These are phyloP conservation scores for Cystofilobasidium bisporidii DNA, from an alignment of 768 basidiomycete species.

Conservation along the genomic window DNA sequence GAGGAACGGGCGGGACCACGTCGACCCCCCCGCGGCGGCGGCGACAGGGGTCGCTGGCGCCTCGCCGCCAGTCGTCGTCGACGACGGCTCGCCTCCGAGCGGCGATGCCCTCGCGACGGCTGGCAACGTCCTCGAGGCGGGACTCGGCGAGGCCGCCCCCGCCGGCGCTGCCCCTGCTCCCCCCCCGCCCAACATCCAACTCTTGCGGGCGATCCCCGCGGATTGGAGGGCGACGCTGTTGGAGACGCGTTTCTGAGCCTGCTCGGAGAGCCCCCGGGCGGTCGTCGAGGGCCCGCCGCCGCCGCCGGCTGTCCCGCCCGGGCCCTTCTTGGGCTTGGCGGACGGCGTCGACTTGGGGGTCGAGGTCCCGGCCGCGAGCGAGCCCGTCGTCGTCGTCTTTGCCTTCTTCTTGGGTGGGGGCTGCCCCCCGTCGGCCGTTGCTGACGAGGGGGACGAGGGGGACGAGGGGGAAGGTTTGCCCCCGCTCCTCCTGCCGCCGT, in stretches of 20 bases:
- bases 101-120: background rate
- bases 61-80: conserved; percentile 16
- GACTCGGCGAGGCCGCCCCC: conserved; percentile 29
- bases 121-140: conserved; percentile 30
- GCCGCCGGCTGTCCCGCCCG: too few species aligned
- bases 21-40: conserved; percentile 32
- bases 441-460: background rate
- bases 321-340: background rate
- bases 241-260: conserved; percentile 82
- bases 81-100: background rate
- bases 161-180: too few species aligned
- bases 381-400: conserved; percentile 76
- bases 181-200: conserved; percentile 73
- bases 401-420: conserved; percentile 54
- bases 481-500: too few species aligned
- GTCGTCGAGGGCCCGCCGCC: conserved; percentile 51
- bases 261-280: conserved; percentile 81
- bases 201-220: conserved; percentile 59
- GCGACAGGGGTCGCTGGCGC: conserved; percentile 32
- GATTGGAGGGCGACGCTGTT: conserved; percentile 82
- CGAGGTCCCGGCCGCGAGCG: background rate
- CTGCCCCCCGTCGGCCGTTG: background rate
- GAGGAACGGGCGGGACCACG: conserved; percentile 27
- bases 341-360: background rate
- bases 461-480: too few species aligned